These are phyloP conservation scores for Boletus reticuloceps DNA, from an alignment of 768 basidiomycete genomes.

Conservation along the genomic window DNA sequence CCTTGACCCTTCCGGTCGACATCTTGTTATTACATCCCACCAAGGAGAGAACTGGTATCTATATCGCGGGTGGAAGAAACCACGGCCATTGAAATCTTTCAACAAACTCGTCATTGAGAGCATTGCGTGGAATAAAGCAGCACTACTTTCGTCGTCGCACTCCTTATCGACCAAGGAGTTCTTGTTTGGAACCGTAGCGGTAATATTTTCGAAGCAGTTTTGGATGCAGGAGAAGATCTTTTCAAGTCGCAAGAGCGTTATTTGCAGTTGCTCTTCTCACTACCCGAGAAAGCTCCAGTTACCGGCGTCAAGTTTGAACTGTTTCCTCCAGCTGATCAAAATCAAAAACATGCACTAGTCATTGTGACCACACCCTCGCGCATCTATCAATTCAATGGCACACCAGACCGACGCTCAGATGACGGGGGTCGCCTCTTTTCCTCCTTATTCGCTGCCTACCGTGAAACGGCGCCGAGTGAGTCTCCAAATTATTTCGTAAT, in stretches of 20 bases:
- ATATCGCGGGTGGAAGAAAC: conserved; percentile 78
- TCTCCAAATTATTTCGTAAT: conserved; percentile 13
- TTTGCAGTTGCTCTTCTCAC: conserved; percentile 66
- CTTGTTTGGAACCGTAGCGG: conserved; percentile 86
- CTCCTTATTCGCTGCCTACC: conserved; percentile 67
- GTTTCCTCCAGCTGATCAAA: conserved; percentile 62
- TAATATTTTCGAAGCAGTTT: conserved; percentile 80
- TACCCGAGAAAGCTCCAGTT: conserved; percentile 80
- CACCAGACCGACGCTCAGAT: conserved; percentile 62
- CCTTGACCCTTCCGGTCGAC: conserved; percentile 89
- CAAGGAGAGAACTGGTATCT: conserved; percentile 96
- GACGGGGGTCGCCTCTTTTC: conserved; percentile 78
- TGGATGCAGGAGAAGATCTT: conserved; percentile 90
- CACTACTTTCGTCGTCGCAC: conserved; percentile 59
- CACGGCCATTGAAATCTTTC: conserved; percentile 72
- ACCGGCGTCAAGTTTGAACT: conserved; percentile 84
- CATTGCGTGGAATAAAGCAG: conserved; percentile 85
- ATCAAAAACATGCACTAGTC: conserved; percentile 63
- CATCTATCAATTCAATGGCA: conserved; percentile 87
- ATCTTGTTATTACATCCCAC: conserved; percentile 80
- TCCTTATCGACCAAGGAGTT: conserved; percentile 80
- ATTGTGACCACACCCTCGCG: conserved; percentile 83
- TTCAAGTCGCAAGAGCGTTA: conserved; percentile 88
- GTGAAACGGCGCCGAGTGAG: conserved; percentile 80
- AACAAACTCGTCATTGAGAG: conserved; percentile 84